Evolutionary conservation across 768 basidiomycete species (phyloP).

Genomic region (Tricholoma saponaceum): DNA sequence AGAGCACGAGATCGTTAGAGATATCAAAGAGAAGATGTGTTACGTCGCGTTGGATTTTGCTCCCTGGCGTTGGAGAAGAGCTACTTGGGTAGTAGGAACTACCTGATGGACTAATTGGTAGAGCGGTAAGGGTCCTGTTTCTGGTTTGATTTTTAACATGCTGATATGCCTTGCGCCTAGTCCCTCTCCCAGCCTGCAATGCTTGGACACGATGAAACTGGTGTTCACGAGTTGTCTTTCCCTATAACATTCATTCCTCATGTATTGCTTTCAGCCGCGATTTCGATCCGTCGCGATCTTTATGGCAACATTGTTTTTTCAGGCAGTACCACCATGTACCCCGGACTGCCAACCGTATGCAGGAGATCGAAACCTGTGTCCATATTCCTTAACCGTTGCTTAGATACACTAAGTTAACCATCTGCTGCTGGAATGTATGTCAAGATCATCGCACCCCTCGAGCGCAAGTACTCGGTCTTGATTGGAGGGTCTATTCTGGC

Average conservation of each 20-base stretch:
- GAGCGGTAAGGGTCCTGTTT: conserved; percentile 69
- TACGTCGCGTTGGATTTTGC: conserved; percentile 92
- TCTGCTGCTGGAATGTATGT: too few relatives aligned
- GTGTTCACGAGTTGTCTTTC: conserved; percentile 88
- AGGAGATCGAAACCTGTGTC: too few relatives aligned
- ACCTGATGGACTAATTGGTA: conserved; percentile 87
- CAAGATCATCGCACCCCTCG: too few relatives aligned
- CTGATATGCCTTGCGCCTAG: conserved; percentile 79
- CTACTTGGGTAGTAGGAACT: too few relatives aligned
- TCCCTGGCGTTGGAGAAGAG: conserved; percentile 88
- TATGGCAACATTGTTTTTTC: conserved; percentile 84
- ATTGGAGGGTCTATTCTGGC: too few relatives aligned
- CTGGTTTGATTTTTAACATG: conserved; percentile 32
- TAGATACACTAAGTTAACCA: too few relatives aligned
- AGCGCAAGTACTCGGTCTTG: too few relatives aligned
- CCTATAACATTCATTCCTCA: conserved; percentile 4
- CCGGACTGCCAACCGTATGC: conserved; percentile 96
- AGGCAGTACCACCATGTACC: conserved; percentile 94
- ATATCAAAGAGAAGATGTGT: conserved; percentile 97
- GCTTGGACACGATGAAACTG: conserved; percentile 83
- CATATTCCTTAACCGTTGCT: too few relatives aligned
- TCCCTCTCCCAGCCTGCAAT: conserved; percentile 91
- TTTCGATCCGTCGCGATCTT: conserved; percentile 74
- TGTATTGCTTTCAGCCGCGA: conserved; percentile 57
- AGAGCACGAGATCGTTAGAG: conserved; percentile 91